These are phyloP conservation scores for Macrophomina phaseolina DNA, from an alignment of 2,329 filamentous ascomycete species.

Conservation along the genomic window DNA sequence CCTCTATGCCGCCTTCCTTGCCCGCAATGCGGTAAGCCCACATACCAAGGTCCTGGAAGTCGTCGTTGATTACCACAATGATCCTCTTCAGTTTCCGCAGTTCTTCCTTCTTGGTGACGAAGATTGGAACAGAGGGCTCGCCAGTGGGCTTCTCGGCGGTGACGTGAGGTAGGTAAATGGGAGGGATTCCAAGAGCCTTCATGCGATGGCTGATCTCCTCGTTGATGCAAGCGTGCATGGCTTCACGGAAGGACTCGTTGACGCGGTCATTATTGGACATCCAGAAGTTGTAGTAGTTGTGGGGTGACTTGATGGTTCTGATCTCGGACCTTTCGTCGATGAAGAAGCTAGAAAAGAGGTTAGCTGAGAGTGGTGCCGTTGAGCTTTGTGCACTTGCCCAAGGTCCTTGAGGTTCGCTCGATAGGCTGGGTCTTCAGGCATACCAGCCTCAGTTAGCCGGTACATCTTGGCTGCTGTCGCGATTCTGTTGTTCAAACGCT, in stretches of 20 bases:
- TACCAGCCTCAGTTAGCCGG: constrained; percentile 68
- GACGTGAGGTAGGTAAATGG: constrained; percentile 66
- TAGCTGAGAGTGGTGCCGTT: background rate
- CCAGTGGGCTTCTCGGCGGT: constrained; percentile 44
- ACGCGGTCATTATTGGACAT: constrained; percentile 74
- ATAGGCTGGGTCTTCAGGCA: constrained; percentile 74
- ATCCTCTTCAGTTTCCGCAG: constrained; percentile 66
- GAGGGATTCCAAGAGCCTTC: constrained; percentile 62
- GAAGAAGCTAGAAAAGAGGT: constrained; percentile 68
- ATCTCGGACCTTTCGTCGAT: constrained; percentile 78
- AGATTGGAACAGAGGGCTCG: constrained; percentile 71
- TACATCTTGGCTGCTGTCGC: constrained; percentile 66
- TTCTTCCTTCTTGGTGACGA: constrained; percentile 60
- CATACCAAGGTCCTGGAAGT: constrained; percentile 73
- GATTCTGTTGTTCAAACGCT: background rate
- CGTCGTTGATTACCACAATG: constrained; percentile 76
- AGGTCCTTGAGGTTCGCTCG: constrained; percentile 70
- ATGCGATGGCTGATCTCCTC: constrained; percentile 68
- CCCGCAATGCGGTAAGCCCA: constrained; percentile 72
- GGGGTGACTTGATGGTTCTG: constrained; percentile 69
- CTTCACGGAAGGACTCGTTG: constrained; percentile 73
- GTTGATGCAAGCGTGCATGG: constrained; percentile 73
- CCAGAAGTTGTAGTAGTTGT: constrained; percentile 76
- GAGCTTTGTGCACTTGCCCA: constrained; percentile 62
- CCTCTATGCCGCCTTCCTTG: constrained; percentile 67